Evolutionary conservation across 805 yeast species (phyloP).

Genomic region (Hanseniaspora pseudoguilliermondii): DNA sequence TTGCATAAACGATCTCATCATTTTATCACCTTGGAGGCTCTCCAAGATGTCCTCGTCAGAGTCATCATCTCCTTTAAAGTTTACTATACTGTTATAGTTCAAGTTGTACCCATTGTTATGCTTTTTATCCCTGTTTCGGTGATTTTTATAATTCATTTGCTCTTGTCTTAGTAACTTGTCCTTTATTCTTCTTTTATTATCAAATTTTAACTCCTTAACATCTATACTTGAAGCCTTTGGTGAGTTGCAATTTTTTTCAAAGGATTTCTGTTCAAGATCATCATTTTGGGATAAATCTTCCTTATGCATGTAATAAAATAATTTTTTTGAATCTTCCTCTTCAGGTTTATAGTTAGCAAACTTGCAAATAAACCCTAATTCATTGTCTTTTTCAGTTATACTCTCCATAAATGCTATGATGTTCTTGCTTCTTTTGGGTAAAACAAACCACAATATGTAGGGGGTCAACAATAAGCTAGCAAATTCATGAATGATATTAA

Average conservation of each 20-base stretch:
- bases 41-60: neutral
- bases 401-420: constrained; percentile 88
- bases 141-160: neutral
- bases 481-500: constrained; percentile 62
- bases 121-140: neutral
- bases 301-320: constrained; percentile 13
- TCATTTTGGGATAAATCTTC: constrained; percentile 14
- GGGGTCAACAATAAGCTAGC: constrained; percentile 77
- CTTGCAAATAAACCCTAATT: constrained; percentile 85
- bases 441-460: constrained; percentile 71
- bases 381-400: constrained; percentile 80
- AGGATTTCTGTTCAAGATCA: constrained; percentile 13
- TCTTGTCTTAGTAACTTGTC: constrained; percentile 1
- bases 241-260: constrained; percentile 6
- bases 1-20: constrained; percentile 13
- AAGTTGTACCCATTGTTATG: neutral
- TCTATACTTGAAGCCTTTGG: neutral
- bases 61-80: neutral
- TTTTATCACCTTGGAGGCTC: neutral
- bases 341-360: constrained; percentile 71
- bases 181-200: constrained; percentile 9
- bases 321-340: constrained; percentile 14
- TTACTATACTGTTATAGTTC: neutral
- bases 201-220: constrained; percentile 5
- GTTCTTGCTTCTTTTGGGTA: constrained; percentile 59